These are phyloP conservation scores for Phalaenopsis equestris DNA, from an alignment of 106 monocot genomes.

Conservation along the genomic window DNA sequence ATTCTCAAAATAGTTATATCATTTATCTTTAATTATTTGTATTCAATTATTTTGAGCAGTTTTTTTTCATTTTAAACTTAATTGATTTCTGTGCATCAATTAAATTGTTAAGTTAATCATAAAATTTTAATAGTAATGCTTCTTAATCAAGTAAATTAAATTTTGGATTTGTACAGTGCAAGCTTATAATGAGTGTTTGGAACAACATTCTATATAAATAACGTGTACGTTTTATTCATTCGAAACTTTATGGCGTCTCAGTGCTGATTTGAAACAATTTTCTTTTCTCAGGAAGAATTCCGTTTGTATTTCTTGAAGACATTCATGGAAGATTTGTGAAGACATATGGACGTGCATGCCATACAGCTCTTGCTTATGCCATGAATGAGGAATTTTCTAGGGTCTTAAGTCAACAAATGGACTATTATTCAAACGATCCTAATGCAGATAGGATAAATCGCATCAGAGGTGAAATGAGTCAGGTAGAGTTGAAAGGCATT, in stretches of 20 bases:
- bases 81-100: too few relatives aligned
- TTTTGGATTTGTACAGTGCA: too few relatives aligned
- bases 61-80: too few relatives aligned
- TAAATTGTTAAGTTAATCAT: too few relatives aligned
- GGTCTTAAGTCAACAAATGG: conserved; percentile 91
- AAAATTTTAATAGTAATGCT: too few relatives aligned
- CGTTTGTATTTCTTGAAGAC: conserved; percentile 96
- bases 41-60: too few relatives aligned
- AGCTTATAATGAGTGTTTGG: not conserved
- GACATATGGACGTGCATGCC: conserved; percentile 87
- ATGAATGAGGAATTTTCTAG: conserved; percentile 99
- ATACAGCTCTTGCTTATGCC: conserved; percentile 89
- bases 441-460: conserved; percentile 98
- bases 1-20: too few relatives aligned
- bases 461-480: conserved; percentile 92
- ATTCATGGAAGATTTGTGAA: conserved; percentile 92
- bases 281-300: conserved; percentile 64
- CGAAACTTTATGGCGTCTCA: not conserved
- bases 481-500: conserved; percentile 36
- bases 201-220: not conserved
- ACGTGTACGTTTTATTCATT: not conserved
- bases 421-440: conserved; percentile 91
- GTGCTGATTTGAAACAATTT: not conserved
- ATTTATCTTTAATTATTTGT: too few relatives aligned
- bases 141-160: too few relatives aligned